Conservation (phyloP, 2,329 filamentous ascomycete species). For the Hypoxylon sp. region DNA sequence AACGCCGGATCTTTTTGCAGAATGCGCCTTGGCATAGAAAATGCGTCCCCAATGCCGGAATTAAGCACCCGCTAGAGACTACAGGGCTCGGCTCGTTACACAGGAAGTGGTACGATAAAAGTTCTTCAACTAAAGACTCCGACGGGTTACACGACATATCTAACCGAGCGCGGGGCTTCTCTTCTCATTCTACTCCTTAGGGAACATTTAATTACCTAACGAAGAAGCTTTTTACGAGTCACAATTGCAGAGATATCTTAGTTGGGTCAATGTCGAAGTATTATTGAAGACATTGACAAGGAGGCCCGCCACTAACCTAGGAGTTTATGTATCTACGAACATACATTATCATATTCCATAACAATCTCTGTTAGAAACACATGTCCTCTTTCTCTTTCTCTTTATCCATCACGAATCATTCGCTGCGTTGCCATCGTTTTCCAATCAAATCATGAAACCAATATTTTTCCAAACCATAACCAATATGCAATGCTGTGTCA, state of each 20-base stretch:
- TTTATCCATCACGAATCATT: background rate
- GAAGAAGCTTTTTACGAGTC: background rate
- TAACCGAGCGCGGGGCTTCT: background rate
- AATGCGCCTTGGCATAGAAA: background rate
- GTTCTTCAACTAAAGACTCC: background rate
- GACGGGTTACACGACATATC: background rate
- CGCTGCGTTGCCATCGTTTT: background rate
- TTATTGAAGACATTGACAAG: constrained; percentile 4
- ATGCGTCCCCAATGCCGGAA: background rate
- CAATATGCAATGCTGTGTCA: background rate
- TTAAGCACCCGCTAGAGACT: background rate
- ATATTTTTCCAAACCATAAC: background rate
- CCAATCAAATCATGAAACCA: background rate
- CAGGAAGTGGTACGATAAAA: background rate
- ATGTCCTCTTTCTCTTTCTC: background rate
- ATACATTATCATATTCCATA: background rate
- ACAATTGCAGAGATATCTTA: background rate
- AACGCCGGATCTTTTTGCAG: background rate
- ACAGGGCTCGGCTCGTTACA: background rate
- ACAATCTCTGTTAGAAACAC: background rate
- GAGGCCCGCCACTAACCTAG: constrained; percentile 11
- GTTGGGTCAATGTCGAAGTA: background rate
- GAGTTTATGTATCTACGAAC: background rate
- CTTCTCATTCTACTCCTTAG: background rate
- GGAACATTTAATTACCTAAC: background rate